Evolutionary conservation across 805 yeast species (phyloP), one percentile per base, ranked within the genome.

Genomic region (Cyberlindnera petersonii): DNA sequence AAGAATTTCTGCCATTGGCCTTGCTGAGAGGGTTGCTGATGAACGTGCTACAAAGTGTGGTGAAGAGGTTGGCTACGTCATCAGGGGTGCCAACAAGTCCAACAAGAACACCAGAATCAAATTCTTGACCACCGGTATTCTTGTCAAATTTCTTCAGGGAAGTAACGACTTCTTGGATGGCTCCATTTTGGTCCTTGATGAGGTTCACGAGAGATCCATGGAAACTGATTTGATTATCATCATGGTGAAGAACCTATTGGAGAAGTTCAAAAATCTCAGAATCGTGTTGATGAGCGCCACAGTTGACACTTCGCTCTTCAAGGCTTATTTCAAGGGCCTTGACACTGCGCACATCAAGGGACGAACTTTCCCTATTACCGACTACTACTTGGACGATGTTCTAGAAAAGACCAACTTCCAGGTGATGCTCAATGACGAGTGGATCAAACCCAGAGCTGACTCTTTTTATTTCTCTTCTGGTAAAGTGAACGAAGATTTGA

Each of bases 131-230:
- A 86, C 96, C 0, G 98, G 98, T 72, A 93, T 91, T 5, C 68
- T 91, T 32, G 73, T 91, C 20, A 71, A 96, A 44, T 83, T 89
- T 79, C 67, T 89, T 19, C 97, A 89, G 57, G 61, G 69, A 11
- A 56, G 55, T 30, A 46, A 47, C 8, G 57, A 60, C 1, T 61
- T 77, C 35, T 72, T 84, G 44, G 66, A 70, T 11, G 64, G 73
- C 38, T 62, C 89, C 14, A 77, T 80, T 23, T 74, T 89, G 26
- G 79, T 89, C 28, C 77, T 89, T 27, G 98, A 91, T 68, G 98
- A 91, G 63, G 98, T 91, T n/a, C 98, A 91, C 59, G 98, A 91
- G 61, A 66, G 98, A 49, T 87, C 96, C 0, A 76, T 89, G 40
- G 98, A 91, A 52, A 79, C 89, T 44, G 98, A 91, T 60, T 79